Evolutionary conservation across 139 green algal species (phyloP).

Genomic region (Marvania coccoides): DNA sequence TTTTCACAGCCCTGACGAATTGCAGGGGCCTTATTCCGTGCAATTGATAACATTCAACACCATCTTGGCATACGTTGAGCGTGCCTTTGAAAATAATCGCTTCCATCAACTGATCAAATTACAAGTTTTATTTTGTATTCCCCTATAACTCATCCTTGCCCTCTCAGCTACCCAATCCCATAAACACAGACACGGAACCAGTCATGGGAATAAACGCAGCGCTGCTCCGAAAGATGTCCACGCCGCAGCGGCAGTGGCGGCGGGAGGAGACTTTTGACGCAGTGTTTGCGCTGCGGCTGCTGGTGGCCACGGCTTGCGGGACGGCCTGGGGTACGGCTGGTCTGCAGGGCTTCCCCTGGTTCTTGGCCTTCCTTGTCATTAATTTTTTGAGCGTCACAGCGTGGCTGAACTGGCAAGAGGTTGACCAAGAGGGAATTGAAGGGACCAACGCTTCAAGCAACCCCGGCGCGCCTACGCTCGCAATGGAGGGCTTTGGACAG

Average conservation of each 20-base stretch:
- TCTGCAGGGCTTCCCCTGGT: slow-evolving; percentile 16
- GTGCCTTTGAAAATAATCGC: no score
- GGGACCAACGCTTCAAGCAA: slow-evolving; percentile 13
- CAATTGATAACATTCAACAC: no score
- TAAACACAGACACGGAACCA: neutral
- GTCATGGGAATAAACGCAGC: neutral
- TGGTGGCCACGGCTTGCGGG: slow-evolving; percentile 8
- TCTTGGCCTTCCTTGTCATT: slow-evolving; percentile 14
- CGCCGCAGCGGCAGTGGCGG: neutral
- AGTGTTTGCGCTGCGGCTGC: slow-evolving; percentile 17
- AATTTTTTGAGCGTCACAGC: slow-evolving; percentile 7
- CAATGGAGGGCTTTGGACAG: slow-evolving; percentile 21
- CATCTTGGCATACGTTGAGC: no score
- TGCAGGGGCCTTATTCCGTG: no score
- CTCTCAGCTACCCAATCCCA: neutral
- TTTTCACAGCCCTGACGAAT: no score
- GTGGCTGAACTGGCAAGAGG: slow-evolving; percentile 19
- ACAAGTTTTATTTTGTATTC: no score
- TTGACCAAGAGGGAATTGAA: slow-evolving; percentile 24
- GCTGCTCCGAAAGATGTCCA: neutral
- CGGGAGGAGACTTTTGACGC: slow-evolving; percentile 14
- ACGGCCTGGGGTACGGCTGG: slow-evolving; percentile 5
- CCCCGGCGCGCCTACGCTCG: neutral
- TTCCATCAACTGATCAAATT: no score
- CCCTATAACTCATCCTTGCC: no score